Percentiles rank a stretch among this genome's conserved stretches.
These are phyloP conservation scores for Echium plantagineum DNA, from an alignment of 257 asterid genomes.

Conservation along the genomic window DNA sequence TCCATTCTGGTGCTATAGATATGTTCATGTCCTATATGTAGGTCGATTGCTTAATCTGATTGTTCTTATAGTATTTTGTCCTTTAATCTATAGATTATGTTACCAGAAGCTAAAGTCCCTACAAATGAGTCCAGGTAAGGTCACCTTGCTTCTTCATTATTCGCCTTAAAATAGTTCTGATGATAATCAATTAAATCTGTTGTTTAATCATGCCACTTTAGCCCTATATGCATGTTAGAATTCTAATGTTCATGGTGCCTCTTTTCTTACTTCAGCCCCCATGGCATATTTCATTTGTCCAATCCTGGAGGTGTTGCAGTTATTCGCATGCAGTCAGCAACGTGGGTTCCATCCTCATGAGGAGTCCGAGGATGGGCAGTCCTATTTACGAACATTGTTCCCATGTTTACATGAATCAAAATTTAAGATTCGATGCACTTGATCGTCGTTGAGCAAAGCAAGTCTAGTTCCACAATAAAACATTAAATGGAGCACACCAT, in stretches of 20 bases:
- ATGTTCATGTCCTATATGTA: no score
- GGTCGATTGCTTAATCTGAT: no score
- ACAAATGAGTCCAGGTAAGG: constrained; percentile 42
- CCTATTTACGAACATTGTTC: constrained; percentile 84
- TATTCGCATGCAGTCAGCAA: constrained; percentile 61
- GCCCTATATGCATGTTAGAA: no score
- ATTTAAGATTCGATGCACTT: constrained; percentile 58
- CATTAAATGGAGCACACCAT: no score
- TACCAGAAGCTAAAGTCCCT: constrained; percentile 95
- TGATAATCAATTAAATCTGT: neutral
- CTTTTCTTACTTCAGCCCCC: constrained; percentile 46
- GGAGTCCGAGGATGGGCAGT: constrained; percentile 69
- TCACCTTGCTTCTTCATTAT: neutral
- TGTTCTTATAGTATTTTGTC: no score
- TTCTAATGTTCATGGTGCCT: neutral
- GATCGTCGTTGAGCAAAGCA: constrained; percentile 59
- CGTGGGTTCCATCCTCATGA: constrained; percentile 98
- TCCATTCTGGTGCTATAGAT: no score
- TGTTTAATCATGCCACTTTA: neutral
- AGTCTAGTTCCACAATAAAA: no score
- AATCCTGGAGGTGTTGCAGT: constrained; percentile 80
- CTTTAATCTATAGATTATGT: constrained; percentile 55
- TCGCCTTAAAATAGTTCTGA: neutral
- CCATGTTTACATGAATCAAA: constrained; percentile 73
- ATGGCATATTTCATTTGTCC: constrained; percentile 92